Evolutionary conservation across 83 land plant genomes (phyloP), one percentile per base, ranked within the genome.

Genomic region (Picea abies): DNA sequence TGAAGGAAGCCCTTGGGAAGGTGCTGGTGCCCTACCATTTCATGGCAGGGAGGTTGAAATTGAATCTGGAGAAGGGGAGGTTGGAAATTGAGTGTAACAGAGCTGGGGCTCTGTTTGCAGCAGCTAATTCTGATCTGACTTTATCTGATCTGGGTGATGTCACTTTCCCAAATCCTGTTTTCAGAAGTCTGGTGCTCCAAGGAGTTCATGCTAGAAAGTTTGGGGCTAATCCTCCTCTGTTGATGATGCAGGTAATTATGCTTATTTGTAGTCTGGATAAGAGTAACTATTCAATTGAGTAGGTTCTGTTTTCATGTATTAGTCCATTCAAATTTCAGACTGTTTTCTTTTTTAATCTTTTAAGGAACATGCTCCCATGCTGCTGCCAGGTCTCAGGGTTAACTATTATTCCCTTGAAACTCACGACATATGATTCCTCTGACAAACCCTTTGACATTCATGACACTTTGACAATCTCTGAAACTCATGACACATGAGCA

Each of bases 11-110:
- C 4, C 63, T 89, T 8, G 76, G 58, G 63, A 73, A 75, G 76
- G n/a, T 87, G 15, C 79, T 89, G 26, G 87, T 89, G 68, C 84
- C 91, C 12, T 89, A 89, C 79, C 87, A 89, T 62, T 88, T 90
- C 83, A 29, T 88, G 85, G 90, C 90, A 3, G 90, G 90, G 3
- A 76, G 90, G 73, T 10, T 88, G 23, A 79, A 69, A 82, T 0
- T 80, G 35, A 82, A 84, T 65, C 64, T 80, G 4, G 84, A 82
- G 32, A 58, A 62, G 22, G 86, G 90, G 6, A 66, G 90, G 52
- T 15, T 86, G 63, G 88, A 85, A 83, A 80, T 90, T 32, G 85
- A 88, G 47, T 90, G 90, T 78, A 90, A 90, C 76, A 84, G 65
- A 2, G 86, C 83, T 62, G 92, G 88, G 16, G 84, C 56, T 2